Percentiles rank a stretch among this genome's conserved stretches.
Conservation (phyloP, 306 rosid species). For the Fragaria vesca region DNA sequence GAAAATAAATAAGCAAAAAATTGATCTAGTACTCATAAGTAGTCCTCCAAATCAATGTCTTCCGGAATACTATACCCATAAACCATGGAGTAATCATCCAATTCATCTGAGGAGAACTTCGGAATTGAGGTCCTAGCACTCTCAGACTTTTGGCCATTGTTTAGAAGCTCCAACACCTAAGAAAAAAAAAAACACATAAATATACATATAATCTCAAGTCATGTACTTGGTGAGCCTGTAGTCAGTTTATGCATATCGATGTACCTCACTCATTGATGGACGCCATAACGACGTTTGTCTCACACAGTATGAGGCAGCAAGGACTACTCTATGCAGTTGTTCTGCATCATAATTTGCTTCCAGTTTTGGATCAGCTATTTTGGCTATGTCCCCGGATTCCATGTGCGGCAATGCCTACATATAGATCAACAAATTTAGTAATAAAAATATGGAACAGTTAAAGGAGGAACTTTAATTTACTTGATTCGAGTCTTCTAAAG, state of each 20-base stretch:
- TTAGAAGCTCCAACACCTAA: constrained; percentile 72
- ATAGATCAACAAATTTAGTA: background rate
- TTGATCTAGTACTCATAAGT: constrained; percentile 30
- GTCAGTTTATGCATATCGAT: background rate
- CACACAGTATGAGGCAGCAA: constrained; percentile 82
- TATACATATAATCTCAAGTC: background rate
- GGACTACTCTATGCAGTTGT: constrained; percentile 54
- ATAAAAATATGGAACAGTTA: too few relatives aligned
- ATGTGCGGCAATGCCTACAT: constrained; percentile 73
- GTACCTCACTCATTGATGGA: constrained; percentile 82
- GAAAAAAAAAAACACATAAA: background rate
- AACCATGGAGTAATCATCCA: constrained; percentile 86
- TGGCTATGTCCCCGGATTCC: constrained; percentile 71
- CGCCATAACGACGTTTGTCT: constrained; percentile 75
- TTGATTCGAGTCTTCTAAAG: background rate
- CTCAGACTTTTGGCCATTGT: constrained; percentile 51
- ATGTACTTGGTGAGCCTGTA: background rate
- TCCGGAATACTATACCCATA: constrained; percentile 75
- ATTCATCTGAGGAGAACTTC: constrained; percentile 69
- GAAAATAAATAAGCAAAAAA: background rate
- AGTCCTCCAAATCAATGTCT: constrained; percentile 57
- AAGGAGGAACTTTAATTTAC: background rate
- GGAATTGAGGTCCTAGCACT: constrained; percentile 60
- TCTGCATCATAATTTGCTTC: constrained; percentile 61
- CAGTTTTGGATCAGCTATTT: constrained; percentile 70